Evolutionary conservation across 202 grass and related monocot species (phyloP).

Genomic region (Zoysia matrella): DNA sequence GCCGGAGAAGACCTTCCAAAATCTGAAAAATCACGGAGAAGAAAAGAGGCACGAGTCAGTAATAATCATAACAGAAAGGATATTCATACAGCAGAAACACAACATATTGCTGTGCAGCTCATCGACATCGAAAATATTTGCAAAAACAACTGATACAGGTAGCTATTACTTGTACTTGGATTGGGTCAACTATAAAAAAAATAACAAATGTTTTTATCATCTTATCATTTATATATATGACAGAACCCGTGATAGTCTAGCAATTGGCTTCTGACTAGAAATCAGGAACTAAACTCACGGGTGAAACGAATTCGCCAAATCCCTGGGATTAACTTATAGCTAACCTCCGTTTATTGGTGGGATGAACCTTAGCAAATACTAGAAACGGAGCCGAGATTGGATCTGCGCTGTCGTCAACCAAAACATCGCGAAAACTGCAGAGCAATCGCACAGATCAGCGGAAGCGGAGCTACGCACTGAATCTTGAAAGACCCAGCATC

Average conservation of each 20-base stretch:
- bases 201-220: neutral
- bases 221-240: neutral
- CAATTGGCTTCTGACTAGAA: neutral
- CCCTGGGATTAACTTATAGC: neutral
- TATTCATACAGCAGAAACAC: constrained; percentile 4
- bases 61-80: neutral
- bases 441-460: constrained; percentile 10
- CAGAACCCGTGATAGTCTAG: neutral
- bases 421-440: neutral
- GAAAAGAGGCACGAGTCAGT: no score
- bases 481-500: neutral
- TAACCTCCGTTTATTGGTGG: neutral
- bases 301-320: neutral
- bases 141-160: no score
- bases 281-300: neutral
- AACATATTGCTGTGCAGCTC: neutral
- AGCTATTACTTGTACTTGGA: constrained; percentile 1
- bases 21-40: constrained; percentile 50
- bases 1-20: constrained; percentile 15
- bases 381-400: constrained; percentile 12
- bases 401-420: constrained; percentile 37
- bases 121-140: neutral
- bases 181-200: neutral
- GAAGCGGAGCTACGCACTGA: neutral
- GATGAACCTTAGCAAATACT: neutral